These are phyloP conservation scores for Penicillium verhagenii DNA, from an alignment of 495 filamentous ascomycete genomes.

Conservation along the genomic window DNA sequence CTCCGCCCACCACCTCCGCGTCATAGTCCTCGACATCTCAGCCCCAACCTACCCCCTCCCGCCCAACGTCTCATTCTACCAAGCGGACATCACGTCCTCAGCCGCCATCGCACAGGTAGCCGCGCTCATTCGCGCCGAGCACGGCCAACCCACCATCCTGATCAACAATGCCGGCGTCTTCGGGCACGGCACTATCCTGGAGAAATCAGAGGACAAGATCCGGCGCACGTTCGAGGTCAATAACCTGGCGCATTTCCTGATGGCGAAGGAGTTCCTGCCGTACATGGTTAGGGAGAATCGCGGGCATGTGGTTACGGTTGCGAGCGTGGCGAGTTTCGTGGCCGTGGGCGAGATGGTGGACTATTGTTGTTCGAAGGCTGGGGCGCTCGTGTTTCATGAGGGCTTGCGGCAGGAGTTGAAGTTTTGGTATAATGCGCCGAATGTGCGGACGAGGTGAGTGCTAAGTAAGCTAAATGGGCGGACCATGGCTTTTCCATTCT, in stretches of 20 bases:
- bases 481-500: too few relatives aligned
- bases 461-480: too few relatives aligned
- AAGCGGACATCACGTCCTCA: neutral
- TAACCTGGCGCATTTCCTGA: constrained; percentile 44
- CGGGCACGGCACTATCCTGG: neutral
- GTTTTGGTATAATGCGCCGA: constrained; percentile 23
- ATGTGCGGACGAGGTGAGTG: constrained; percentile 24
- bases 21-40: constrained; percentile 1
- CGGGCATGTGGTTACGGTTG: constrained; percentile 51
- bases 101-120: neutral
- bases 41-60: neutral
- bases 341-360: constrained; percentile 48
- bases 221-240: constrained; percentile 34
- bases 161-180: constrained; percentile 6
- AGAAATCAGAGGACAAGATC: neutral
- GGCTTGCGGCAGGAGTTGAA: constrained; percentile 27
- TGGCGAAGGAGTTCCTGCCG: constrained; percentile 51
- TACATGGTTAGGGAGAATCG: constrained; percentile 51
- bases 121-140: neutral
- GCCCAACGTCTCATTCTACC: neutral
- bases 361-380: constrained; percentile 57
- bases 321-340: constrained; percentile 51
- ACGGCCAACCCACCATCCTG: neutral
- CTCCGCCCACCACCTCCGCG: neutral
- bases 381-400: constrained; percentile 50